Percentiles rank a stretch among this genome's conserved stretches.
These are phyloP conservation scores for Nothophaeocryptopus gaeumannii DNA, from an alignment of 2,329 filamentous ascomycete genomes.

Conservation along the genomic window DNA sequence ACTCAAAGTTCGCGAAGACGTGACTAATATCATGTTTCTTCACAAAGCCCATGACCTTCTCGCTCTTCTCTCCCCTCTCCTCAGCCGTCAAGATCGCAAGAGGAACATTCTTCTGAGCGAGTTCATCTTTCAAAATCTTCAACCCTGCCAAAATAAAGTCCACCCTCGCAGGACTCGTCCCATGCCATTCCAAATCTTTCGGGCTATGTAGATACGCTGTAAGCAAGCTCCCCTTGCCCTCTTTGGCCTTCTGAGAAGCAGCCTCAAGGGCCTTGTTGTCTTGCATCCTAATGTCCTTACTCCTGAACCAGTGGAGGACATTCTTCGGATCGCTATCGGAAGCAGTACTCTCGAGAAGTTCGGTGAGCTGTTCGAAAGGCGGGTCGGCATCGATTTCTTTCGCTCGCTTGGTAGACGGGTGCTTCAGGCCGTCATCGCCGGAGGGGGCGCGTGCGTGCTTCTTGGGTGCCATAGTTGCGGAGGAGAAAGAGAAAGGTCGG, in stretches of 20 bases:
- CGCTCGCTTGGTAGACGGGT: conserved; percentile 49
- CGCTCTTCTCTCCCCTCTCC: conserved; percentile 43
- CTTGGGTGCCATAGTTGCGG: conserved; percentile 14
- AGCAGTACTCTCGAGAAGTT: conserved; percentile 40
- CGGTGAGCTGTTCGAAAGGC: conserved; percentile 44
- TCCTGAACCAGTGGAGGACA: conserved; percentile 53
- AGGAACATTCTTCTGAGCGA: conserved; percentile 50
- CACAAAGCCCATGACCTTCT: conserved; percentile 43
- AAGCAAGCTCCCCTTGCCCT: conserved; percentile 43
- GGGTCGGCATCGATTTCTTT: conserved; percentile 49
- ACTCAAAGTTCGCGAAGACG: conserved; percentile 64
- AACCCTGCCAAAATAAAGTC: conserved; percentile 51
- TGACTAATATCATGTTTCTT: conserved; percentile 46
- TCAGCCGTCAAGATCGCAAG: conserved; percentile 46
- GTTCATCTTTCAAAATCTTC: conserved; percentile 44
- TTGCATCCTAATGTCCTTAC: conserved; percentile 50
- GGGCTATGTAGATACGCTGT: conserved; percentile 49
- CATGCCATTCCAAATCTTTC: conserved; percentile 51
- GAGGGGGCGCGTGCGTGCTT: conserved; percentile 24
- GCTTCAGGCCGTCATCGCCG: conserved; percentile 32
- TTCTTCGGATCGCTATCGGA: conserved; percentile 39
- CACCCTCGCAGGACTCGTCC: conserved; percentile 47
- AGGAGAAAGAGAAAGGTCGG: not conserved
- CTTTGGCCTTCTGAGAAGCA: conserved; percentile 47
- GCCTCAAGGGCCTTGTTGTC: conserved; percentile 50